Evolutionary conservation across 768 basidiomycete genomes (phyloP).

Genomic region (Termitomyces sp.): DNA sequence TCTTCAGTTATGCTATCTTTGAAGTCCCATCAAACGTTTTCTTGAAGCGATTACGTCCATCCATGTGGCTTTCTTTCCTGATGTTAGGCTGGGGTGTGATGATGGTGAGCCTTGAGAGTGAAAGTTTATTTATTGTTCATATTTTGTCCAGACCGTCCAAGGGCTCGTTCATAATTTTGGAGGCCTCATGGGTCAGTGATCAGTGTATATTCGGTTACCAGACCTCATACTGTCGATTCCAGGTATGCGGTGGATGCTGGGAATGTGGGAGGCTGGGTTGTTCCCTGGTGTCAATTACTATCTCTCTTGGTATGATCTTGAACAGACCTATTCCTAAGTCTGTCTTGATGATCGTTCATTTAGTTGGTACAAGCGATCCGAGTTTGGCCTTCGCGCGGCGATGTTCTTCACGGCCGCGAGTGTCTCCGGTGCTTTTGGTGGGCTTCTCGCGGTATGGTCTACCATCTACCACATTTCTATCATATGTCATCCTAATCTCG

Average conservation of each 20-base stretch:
- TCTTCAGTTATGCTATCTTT: conserved; percentile 70
- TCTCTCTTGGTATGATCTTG: conserved; percentile 57
- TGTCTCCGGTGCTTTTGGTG: conserved; percentile 80
- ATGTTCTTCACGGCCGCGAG: conserved; percentile 80
- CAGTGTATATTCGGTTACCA: neutral
- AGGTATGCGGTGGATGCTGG: conserved; percentile 74
- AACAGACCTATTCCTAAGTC: neutral
- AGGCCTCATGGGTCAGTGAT: conserved; percentile 59
- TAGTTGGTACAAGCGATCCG: conserved; percentile 64
- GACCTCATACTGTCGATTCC: neutral
- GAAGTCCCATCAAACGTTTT: conserved; percentile 78
- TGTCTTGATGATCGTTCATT: neutral
- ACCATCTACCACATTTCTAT: conserved; percentile 22
- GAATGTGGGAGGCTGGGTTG: conserved; percentile 71
- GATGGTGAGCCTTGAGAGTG: conserved; percentile 48
- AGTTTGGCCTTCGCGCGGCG: conserved; percentile 67
- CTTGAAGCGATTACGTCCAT: conserved; percentile 71
- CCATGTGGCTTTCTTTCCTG: conserved; percentile 71
- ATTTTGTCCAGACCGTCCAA: conserved; percentile 58
- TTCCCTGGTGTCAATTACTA: conserved; percentile 69
- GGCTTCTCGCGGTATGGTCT: conserved; percentile 59
- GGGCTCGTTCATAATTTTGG: conserved; percentile 66
- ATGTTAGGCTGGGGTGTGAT: conserved; percentile 77
- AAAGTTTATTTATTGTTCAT: conserved; percentile 13
- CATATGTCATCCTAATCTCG: neutral